Base-by-base conservation (phyloP, 169 alveolate species). In the Eimeria sp. region DNA sequence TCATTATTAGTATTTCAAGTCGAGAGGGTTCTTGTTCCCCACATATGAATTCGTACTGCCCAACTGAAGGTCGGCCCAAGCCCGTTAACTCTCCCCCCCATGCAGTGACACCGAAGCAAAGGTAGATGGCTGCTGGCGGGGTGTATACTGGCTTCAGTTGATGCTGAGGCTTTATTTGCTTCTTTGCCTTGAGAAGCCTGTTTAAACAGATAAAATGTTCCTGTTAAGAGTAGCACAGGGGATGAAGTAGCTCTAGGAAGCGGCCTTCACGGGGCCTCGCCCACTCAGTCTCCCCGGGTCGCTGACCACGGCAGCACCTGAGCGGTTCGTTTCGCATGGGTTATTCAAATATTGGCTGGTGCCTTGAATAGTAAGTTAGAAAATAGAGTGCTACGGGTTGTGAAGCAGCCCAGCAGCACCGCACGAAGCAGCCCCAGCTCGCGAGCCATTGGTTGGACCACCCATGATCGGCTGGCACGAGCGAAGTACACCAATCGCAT, bases 361-460 rank as follows among this genome's bases (percentile, higher is more conserved):
- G 40, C 40, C 18, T 6, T 23, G 54, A 37, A 37, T 74, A 74
- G 40, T 74, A 0, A 40, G 10, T 74, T 74, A 37, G 33, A 20
- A 74, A 37, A 40, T 74, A 16, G 40, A 14, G 83, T 1, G 18
- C 83, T 40, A 74, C 58, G 18, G 54, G 58, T 40, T 40, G 83
- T 40, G 33, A 40, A 37, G 58, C 8, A 40, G 58, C 33, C 8
- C 56, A n/a, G 83, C 83, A 30, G 83, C 56, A 2, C 33, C 58
- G 33, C 30, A 27, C 58, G 46, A 52, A n/a, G 88, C n/a, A 78
- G 25, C 68, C 25, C 52, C 46, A 49, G 49, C 43, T 16, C n/a
- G 88, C 68, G 88, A 49, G 88, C 88, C 88, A 78, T 54, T 78
- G 88, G 88, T 78, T 78, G 88, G 88, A 49, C 88, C 88, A 68